These are phyloP conservation scores for Salix koriyanagi DNA, from an alignment of 345 rosid genomes.

Conservation along the genomic window DNA sequence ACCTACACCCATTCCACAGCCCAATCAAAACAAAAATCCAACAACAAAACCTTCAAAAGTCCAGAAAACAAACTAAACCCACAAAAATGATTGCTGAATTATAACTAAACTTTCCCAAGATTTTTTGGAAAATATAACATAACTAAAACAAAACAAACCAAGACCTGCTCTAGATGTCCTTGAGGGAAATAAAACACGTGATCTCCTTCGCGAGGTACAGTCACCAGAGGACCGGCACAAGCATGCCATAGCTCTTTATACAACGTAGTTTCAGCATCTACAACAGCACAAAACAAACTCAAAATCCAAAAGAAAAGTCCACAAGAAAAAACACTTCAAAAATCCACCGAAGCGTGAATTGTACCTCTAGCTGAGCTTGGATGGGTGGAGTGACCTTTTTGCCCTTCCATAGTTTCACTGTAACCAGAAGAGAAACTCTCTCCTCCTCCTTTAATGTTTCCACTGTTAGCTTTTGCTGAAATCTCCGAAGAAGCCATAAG, in stretches of 20 bases:
- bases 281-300: neutral
- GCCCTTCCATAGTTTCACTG: constrained; percentile 22
- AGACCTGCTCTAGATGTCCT: constrained; percentile 60
- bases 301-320: neutral
- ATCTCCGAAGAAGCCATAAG: constrained; percentile 20
- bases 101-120: neutral
- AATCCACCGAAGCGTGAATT: neutral
- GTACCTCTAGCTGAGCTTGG: constrained; percentile 19
- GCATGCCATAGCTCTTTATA: constrained; percentile 57
- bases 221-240: constrained; percentile 59
- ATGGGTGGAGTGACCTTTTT: constrained; percentile 15
- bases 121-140: neutral
- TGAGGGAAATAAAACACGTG: constrained; percentile 55
- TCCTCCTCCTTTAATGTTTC: constrained; percentile 18
- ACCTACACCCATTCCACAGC: constrained; percentile 20
- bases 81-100: neutral
- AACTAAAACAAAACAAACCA: neutral
- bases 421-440: constrained; percentile 23
- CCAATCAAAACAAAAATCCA: neutral
- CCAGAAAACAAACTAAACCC: neutral
- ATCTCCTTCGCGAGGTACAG: constrained; percentile 44
- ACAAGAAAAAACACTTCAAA: neutral
- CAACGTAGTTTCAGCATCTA: constrained; percentile 38
- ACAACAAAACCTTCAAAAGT: neutral
- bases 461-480: constrained; percentile 18